Evolutionary conservation across 306 rosid species (phyloP).

Genomic region (Quercus glauca): DNA sequence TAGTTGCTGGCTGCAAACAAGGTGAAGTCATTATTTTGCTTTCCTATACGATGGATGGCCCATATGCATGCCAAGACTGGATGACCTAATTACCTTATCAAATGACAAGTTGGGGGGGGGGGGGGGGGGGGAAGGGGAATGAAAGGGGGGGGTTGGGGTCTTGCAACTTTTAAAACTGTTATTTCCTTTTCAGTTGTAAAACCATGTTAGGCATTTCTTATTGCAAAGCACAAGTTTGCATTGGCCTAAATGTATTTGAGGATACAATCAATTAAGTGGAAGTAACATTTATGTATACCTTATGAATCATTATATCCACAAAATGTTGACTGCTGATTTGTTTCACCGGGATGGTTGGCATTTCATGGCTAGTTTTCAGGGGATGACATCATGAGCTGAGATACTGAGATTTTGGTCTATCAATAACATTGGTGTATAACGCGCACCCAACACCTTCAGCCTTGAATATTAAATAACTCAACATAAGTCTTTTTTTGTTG

Average conservation of each 20-base stretch:
- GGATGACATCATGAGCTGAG: neutral
- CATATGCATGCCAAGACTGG: neutral
- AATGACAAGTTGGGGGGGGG: neutral
- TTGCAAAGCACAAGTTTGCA: neutral
- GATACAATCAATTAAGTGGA: neutral
- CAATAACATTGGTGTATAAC: neutral
- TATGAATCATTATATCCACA: neutral
- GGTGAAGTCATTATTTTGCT: constrained; percentile 40
- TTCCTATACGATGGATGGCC: constrained; percentile 3
- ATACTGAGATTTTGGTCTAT: neutral
- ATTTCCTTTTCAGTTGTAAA: neutral
- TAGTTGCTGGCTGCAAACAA: constrained; percentile 84
- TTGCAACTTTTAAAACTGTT: neutral
- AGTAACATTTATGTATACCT: neutral
- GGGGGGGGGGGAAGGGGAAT: neutral
- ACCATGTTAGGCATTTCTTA: neutral
- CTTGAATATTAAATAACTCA: neutral
- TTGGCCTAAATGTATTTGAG: neutral
- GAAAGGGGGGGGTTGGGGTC: neutral
- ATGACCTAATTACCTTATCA: neutral
- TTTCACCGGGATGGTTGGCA: neutral
- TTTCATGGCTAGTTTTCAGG: neutral
- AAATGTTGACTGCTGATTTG: neutral
- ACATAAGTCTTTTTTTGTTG: neutral
- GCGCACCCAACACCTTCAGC: neutral